Base-by-base conservation (phyloP, 768 basidiomycete species). In the Hygrocybe coccinea region DNA sequence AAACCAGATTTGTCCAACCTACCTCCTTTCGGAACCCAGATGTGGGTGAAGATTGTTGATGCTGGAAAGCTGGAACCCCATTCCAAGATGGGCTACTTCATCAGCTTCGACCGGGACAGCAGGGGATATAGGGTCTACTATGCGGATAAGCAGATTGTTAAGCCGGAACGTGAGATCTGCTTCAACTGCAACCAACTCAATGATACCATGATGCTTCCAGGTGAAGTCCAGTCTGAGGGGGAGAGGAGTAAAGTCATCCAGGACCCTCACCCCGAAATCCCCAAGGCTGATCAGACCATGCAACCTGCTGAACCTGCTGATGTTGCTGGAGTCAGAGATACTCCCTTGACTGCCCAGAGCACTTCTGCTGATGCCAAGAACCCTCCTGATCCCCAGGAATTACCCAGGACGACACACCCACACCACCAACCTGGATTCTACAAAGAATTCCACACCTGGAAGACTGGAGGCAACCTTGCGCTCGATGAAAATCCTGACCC, bases 111-210 rank as follows among this genome's bases (percentile, higher is more conserved):
- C 24, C 5, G 7, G 3, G n/a, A 17, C 3, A 22, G 21, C 24
- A 47, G 5, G 5, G n/a, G 21, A 3, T 47, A 22, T n/a, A 21
- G 46, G 7, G 14, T 47, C 21, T 47, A 47, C 46, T 3, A 3
- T 3, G 5, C 46, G 7, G 25, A 47, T 15, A 19, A 47, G 24
- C n/a, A n/a, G n/a, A 49, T 46, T 0, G 60, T 74, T n/a, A 63
- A 61, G 1, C 65, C 71, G 4, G 67, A 75, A 60, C 62, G 65
- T 8, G 71, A 69, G 36, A 58, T 73, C 36, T 58, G 60, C 21
- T 61, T 68, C 37, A 56, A 64, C 38, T 50, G 19, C 1, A 46
- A 63, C 41, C 17, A 53, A 11, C 10, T 29, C 10, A 12, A 22
- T 43, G 25, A 52, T 39, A 12, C 2, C 25, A 17, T 41, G 4